Base-by-base conservation (phyloP, 306 rosid species). In the Inga leiocalycina region DNA sequence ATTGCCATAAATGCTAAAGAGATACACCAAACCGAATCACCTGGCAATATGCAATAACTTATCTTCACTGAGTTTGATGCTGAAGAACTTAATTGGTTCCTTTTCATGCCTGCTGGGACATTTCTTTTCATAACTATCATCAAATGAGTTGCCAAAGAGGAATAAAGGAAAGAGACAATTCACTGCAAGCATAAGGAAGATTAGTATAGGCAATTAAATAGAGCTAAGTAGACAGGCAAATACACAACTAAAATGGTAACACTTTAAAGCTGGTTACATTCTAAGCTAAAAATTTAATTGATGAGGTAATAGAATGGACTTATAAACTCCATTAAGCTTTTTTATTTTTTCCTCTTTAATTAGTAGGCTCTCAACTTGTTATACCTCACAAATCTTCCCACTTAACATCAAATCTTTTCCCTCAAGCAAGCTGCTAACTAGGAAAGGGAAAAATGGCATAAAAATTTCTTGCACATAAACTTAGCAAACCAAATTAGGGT, bases 1-100 rank as follows among this genome's bases (percentile, higher is more conserved):
- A 19, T 54, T 2, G 61, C 24, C 4, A 75, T 84, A 66, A 91
- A 92, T n/a, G 92, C 91, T 0, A 91, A 98, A 10, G 98, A 93
- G 91, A 93, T 93, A 80, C 90, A 91, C 76, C 87, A 91, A 82
- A 94, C 84, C 78, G 94, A 96, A 81, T 78, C 90, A 57, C 88
- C 94, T 65, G 89, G 94, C 15, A 17, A 85, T 7, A 88, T 76
- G 76, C 89, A 92, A 71, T 83, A 88, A 82, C 87, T 91, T 46
- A 82, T 85, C 81, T 92, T 92, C 90, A 86, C 92, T 64, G 87
- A 87, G 80, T 92, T 87, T 45, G 95, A 94, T 34, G 91, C 94
- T 37, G 86, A 90, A 61, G 99, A 92, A 84, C 97, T 39, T 39
- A 39, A 39, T 92, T 30, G 83, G 72, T 48, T 65, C 92, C 65